Percentiles rank a stretch among this genome's conserved stretches.
Evolutionary conservation across 768 basidiomycete genomes (phyloP).

Genomic region (Gloeophyllum trabeum): DNA sequence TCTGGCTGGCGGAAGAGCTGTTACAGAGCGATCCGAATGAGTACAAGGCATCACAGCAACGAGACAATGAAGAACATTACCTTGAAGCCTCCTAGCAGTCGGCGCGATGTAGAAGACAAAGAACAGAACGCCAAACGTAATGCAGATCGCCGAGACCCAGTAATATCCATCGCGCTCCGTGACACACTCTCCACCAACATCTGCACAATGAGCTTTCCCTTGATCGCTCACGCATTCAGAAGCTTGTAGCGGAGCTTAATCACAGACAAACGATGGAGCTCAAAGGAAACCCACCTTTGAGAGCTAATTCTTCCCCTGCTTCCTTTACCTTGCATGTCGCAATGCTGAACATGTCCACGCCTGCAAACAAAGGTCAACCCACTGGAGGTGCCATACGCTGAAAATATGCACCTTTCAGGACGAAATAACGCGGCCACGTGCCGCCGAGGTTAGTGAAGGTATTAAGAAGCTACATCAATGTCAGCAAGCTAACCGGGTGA

Average conservation of each 20-base stretch:
- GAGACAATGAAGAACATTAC: slow-evolving; percentile 13
- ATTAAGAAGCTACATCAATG: slow-evolving; percentile 61
- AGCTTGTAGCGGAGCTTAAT: slow-evolving; percentile 27
- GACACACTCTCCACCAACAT: slow-evolving; percentile 69
- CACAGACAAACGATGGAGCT: neutral
- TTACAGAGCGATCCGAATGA: too few species aligned
- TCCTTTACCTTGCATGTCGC: slow-evolving; percentile 74
- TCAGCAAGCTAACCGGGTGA: slow-evolving; percentile 4
- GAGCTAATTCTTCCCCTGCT: slow-evolving; percentile 34
- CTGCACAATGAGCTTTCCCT: slow-evolving; percentile 70
- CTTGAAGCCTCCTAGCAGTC: slow-evolving; percentile 74
- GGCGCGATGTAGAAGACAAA: slow-evolving; percentile 74
- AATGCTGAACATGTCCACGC: slow-evolving; percentile 80
- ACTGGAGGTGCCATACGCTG: neutral
- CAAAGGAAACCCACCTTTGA: slow-evolving; percentile 34
- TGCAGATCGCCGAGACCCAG: slow-evolving; percentile 68
- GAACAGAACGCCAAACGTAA: slow-evolving; percentile 63
- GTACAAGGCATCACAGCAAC: slow-evolving; percentile 4
- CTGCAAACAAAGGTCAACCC: slow-evolving; percentile 23
- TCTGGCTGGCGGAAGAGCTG: slow-evolving; percentile 30
- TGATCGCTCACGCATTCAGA: slow-evolving; percentile 89
- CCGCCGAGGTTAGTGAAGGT: slow-evolving; percentile 96
- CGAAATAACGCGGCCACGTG: slow-evolving; percentile 95
- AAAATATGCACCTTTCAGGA: slow-evolving; percentile 60
- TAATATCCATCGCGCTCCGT: slow-evolving; percentile 91